Evolutionary conservation across 2,329 filamentous ascomycete genomes (phyloP).

Genomic region (Aureobasidium zeae): DNA sequence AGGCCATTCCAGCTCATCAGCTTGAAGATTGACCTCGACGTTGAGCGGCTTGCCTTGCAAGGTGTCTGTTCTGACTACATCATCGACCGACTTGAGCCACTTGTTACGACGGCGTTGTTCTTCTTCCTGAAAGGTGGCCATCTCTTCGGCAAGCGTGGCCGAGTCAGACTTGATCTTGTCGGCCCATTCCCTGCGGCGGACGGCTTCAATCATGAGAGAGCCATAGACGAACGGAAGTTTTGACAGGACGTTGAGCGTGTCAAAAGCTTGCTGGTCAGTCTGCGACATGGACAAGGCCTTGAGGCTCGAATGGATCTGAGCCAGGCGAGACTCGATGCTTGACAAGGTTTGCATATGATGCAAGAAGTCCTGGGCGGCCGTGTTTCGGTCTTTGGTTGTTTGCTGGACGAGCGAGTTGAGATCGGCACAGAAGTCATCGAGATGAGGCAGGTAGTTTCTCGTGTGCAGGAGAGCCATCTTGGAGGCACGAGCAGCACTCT

Average conservation of each 20-base stretch:
- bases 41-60: constrained; percentile 62
- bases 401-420: constrained; percentile 46
- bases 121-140: constrained; percentile 85
- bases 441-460: constrained; percentile 52
- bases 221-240: constrained; percentile 84
- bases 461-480: constrained; percentile 57
- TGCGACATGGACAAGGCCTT: constrained; percentile 61
- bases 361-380: constrained; percentile 55
- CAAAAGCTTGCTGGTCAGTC: constrained; percentile 70
- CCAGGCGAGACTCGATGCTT: constrained; percentile 65
- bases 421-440: constrained; percentile 49
- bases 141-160: constrained; percentile 79
- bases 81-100: constrained; percentile 80
- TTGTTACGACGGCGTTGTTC: constrained; percentile 79
- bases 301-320: constrained; percentile 62
- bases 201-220: constrained; percentile 75
- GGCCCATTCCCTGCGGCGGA: constrained; percentile 79
- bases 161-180: constrained; percentile 87
- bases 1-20: constrained; percentile 75
- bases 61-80: constrained; percentile 57
- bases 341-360: constrained; percentile 76
- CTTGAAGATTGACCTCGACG: constrained; percentile 76
- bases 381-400: constrained; percentile 54
- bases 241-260: constrained; percentile 69
- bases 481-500: constrained; percentile 51